Conservation (phyloP, 768 basidiomycete genomes). For the Pleurotus djamor region DNA sequence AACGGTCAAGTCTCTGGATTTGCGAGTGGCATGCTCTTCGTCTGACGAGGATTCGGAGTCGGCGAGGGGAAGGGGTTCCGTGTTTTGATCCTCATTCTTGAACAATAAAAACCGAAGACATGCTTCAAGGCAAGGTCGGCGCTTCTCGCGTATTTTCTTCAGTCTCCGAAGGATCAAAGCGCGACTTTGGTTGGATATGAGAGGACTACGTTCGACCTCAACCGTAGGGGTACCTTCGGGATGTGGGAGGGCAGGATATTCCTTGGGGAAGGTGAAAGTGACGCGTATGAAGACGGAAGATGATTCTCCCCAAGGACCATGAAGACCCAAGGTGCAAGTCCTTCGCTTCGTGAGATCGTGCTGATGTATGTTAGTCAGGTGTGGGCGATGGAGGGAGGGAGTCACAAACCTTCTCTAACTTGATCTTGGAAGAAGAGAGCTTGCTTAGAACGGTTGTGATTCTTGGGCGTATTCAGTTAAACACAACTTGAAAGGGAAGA, state of each 20-base stretch:
- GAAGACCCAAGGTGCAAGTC: constrained; percentile 81
- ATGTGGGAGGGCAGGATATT: constrained; percentile 65
- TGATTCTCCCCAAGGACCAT: constrained; percentile 89
- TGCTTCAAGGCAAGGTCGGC: constrained; percentile 82
- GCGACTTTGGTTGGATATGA: constrained; percentile 76
- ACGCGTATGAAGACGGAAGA: constrained; percentile 85
- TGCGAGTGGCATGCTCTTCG: constrained; percentile 44
- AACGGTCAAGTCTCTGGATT: constrained; percentile 48
- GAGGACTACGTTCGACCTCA: constrained; percentile 80
- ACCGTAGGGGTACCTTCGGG: constrained; percentile 71
- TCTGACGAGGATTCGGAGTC: constrained; percentile 69
- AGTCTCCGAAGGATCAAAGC: constrained; percentile 79
- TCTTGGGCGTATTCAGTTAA: constrained; percentile 29
- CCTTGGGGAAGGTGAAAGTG: constrained; percentile 84
- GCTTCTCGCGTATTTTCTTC: constrained; percentile 63
- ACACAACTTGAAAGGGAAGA: no score
- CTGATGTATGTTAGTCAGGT: constrained; percentile 26
- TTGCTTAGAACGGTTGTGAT: constrained; percentile 72
- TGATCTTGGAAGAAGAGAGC: constrained; percentile 67
- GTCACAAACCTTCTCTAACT: constrained; percentile 72
- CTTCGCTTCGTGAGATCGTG: constrained; percentile 71
- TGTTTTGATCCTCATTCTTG: constrained; percentile 54
- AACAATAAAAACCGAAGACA: constrained; percentile 84
- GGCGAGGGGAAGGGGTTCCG: constrained; percentile 27
- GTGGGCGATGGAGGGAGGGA: neutral